These are phyloP conservation scores for Podila epigama DNA, from an alignment of 192 early-diverging fungal species.

Conservation along the genomic window DNA sequence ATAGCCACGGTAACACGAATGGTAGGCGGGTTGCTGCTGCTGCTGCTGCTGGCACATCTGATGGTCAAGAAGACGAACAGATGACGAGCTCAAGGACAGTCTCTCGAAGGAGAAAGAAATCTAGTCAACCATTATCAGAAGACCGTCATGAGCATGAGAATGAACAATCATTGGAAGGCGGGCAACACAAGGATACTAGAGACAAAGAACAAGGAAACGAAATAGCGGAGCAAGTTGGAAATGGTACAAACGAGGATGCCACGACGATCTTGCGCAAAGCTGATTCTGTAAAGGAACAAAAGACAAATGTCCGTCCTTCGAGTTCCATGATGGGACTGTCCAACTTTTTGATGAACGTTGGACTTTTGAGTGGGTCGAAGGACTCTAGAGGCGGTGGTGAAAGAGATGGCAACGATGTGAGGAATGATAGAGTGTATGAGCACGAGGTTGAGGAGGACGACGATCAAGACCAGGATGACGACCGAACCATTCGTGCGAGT, in stretches of 20 bases:
- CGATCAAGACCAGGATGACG: conserved; percentile 27
- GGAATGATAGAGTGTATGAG: too few relatives aligned
- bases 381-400: neutral
- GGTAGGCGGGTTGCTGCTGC: neutral
- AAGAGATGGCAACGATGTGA: too few relatives aligned
- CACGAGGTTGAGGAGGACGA: conserved; percentile 5
- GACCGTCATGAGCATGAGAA: neutral
- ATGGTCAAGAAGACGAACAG: neutral
- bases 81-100: neutral
- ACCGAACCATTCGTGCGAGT: conserved; percentile 37
- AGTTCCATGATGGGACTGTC: conserved; percentile 24
- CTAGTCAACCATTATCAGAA: conserved; percentile 15
- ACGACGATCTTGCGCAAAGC: neutral
- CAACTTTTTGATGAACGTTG: conserved; percentile 30
- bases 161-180: too few relatives aligned
- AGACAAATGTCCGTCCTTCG: conserved; percentile 9
- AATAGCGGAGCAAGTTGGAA: too few relatives aligned
- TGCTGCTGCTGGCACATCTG: neutral
- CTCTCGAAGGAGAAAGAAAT: conserved; percentile 19
- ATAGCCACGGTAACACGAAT: too few relatives aligned
- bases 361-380: neutral
- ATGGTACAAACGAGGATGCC: neutral
- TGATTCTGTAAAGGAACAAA: neutral
- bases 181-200: too few relatives aligned
- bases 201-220: too few relatives aligned